Evolutionary conservation across 441 rosid species (phyloP).

Genomic region (Gossypium schwendimanii): DNA sequence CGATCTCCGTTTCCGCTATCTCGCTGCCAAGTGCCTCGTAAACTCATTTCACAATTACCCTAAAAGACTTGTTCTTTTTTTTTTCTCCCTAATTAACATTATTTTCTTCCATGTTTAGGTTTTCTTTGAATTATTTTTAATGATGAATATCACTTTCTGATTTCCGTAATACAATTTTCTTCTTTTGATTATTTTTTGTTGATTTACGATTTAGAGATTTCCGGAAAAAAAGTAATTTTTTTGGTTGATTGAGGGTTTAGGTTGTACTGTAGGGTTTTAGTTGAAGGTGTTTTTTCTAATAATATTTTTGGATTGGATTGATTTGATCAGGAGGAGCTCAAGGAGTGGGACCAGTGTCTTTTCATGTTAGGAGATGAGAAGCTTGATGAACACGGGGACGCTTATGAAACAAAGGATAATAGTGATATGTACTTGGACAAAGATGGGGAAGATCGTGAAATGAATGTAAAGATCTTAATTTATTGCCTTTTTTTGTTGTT

Average conservation of each 20-base stretch:
- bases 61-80: background rate
- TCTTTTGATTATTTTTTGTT: background rate
- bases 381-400: constrained; percentile 79
- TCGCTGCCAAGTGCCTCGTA: constrained; percentile 95
- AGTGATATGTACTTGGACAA: constrained; percentile 63
- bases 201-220: background rate
- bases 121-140: background rate
- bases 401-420: constrained; percentile 59
- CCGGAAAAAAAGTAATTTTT: background rate
- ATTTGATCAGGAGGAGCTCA: constrained; percentile 68
- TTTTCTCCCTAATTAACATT: background rate
- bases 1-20: constrained; percentile 91
- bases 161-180: background rate
- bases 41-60: background rate
- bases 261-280: background rate
- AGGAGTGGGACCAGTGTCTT: constrained; percentile 96
- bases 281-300: background rate
- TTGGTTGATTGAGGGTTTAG: background rate
- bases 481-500: background rate
- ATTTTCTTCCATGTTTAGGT: background rate
- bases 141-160: background rate
- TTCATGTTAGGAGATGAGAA: constrained; percentile 79
- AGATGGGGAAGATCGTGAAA: constrained; percentile 91
- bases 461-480: constrained; percentile 41
- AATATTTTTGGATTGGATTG: background rate